These are phyloP conservation scores for Lunasporangiospora selenospora DNA, from an alignment of 192 early-diverging fungal species.

Conservation along the genomic window DNA sequence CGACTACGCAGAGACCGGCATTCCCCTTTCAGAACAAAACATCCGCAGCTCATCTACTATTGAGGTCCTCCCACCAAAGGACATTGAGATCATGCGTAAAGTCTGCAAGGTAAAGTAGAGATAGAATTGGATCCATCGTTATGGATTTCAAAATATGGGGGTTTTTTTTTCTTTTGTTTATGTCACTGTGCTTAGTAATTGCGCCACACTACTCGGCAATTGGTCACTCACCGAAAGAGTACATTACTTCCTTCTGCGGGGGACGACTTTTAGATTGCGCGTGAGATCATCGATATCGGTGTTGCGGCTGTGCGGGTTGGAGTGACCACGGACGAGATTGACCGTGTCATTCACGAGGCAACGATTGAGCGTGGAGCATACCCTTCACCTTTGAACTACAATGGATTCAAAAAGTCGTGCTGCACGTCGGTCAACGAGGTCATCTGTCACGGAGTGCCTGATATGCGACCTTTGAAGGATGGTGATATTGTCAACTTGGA, in stretches of 20 bases:
- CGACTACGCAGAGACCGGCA: slow-evolving; percentile 78
- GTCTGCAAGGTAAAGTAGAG: slow-evolving; percentile 79
- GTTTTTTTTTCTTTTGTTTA: not conserved
- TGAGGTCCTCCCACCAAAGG: slow-evolving; percentile 67
- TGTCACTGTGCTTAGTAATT: not conserved
- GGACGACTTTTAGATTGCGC: slow-evolving; percentile 65
- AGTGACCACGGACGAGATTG: slow-evolving; percentile 95
- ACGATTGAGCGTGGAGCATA: slow-evolving; percentile 90
- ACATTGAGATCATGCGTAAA: slow-evolving; percentile 81
- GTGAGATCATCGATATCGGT: slow-evolving; percentile 93
- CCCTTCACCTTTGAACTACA: slow-evolving; percentile 97
- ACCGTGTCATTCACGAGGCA: slow-evolving; percentile 95
- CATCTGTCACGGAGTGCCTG: slow-evolving; percentile 98
- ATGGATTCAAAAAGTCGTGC: slow-evolving; percentile 93
- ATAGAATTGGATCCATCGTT: no score
- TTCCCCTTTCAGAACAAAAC: slow-evolving; percentile 78
- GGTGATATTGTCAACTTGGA: slow-evolving; percentile 98
- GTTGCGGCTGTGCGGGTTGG: slow-evolving; percentile 81
- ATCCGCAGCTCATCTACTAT: slow-evolving; percentile 72
- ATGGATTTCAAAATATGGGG: no score
- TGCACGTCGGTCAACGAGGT: slow-evolving; percentile 81
- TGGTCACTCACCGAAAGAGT: no score
- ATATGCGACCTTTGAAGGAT: slow-evolving; percentile 89
- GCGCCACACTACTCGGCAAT: no score
- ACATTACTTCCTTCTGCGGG: no score